A percentile compares a stretch with the other conserved stretches of the same genome.
Evolutionary conservation across 2,329 filamentous ascomycete genomes (phyloP).

Genomic region (Pestalotiopsis fici): DNA sequence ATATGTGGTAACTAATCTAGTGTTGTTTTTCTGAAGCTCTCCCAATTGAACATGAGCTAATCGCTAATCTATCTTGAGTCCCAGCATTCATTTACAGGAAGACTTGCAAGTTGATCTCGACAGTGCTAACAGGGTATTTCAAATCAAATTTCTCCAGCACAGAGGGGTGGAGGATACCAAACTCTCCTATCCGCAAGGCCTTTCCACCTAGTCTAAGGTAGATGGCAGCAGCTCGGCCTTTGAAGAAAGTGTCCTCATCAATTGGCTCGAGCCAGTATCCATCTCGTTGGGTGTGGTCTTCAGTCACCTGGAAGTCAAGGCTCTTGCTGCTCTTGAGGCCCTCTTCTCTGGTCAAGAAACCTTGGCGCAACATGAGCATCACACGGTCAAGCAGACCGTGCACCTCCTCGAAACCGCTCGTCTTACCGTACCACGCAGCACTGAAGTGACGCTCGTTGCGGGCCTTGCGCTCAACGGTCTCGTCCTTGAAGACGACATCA

Average conservation of each 20-base stretch:
- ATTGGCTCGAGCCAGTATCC: slow-evolving; percentile 96
- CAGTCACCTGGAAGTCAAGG: slow-evolving; percentile 52
- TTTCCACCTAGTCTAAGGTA: slow-evolving; percentile 75
- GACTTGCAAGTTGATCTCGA: slow-evolving; percentile 93
- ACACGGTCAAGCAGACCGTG: slow-evolving; percentile 92
- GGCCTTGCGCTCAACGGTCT: slow-evolving; percentile 77
- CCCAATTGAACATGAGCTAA: neutral
- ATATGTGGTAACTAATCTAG: neutral
- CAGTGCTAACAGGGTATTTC: slow-evolving; percentile 81
- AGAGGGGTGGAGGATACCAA: slow-evolving; percentile 90
- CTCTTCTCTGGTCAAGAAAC: slow-evolving; percentile 78
- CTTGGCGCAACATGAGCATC: slow-evolving; percentile 85
- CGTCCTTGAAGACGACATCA: slow-evolving; percentile 82
- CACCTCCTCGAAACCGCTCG: slow-evolving; percentile 90
- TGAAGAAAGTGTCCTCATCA: slow-evolving; percentile 88
- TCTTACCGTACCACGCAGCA: slow-evolving; percentile 85
- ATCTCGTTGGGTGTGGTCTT: slow-evolving; percentile 60
- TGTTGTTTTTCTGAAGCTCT: neutral
- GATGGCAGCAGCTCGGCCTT: slow-evolving; percentile 84
- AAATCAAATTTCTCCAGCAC: slow-evolving; percentile 66
- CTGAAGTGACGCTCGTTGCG: slow-evolving; percentile 92
- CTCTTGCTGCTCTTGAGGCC: slow-evolving; percentile 53
- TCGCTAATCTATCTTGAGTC: neutral
- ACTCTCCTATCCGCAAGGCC: slow-evolving; percentile 74
- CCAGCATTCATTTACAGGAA: slow-evolving; percentile 66